These are phyloP conservation scores for Globisporangium echinulatum DNA, from an alignment of 352 stramenopile genomes.

Conservation along the genomic window DNA sequence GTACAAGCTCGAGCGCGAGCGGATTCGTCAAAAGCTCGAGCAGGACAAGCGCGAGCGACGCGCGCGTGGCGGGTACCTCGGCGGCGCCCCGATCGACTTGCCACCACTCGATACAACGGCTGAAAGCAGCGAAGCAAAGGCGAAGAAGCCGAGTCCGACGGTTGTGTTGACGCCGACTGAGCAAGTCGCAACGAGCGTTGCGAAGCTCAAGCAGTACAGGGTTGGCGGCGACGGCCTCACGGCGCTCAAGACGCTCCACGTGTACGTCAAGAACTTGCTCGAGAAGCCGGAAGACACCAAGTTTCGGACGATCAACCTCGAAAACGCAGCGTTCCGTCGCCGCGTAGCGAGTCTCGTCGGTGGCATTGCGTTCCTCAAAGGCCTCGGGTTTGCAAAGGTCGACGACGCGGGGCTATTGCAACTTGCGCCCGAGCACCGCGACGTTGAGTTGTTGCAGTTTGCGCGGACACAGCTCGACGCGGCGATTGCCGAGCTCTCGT, in stretches of 20 bases:
- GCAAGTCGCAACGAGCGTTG: slow-evolving; percentile 63
- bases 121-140: slow-evolving; percentile 15
- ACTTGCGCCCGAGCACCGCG: slow-evolving; percentile 49
- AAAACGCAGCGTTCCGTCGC: slow-evolving; percentile 88
- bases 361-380: slow-evolving; percentile 80
- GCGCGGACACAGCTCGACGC: slow-evolving; percentile 47
- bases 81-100: slow-evolving; percentile 59
- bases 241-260: slow-evolving; percentile 76
- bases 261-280: slow-evolving; percentile 86
- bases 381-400: slow-evolving; percentile 87
- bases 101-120: slow-evolving; percentile 20
- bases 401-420: slow-evolving; percentile 57
- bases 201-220: slow-evolving; percentile 82
- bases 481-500: slow-evolving; percentile 58
- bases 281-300: slow-evolving; percentile 87
- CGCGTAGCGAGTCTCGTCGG: slow-evolving; percentile 81
- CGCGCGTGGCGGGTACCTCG: slow-evolving; percentile 74
- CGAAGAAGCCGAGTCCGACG: slow-evolving; percentile 34
- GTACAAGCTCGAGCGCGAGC: slow-evolving; percentile 84
- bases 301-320: slow-evolving; percentile 87
- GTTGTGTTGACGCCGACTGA: slow-evolving; percentile 48
- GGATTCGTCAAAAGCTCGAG: slow-evolving; percentile 83
- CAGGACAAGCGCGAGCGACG: slow-evolving; percentile 89
- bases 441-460: slow-evolving; percentile 60
- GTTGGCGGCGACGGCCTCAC: slow-evolving; percentile 77